These are phyloP conservation scores for Backusella mclennaniae DNA, from an alignment of 192 early-diverging fungal genomes.

Conservation along the genomic window DNA sequence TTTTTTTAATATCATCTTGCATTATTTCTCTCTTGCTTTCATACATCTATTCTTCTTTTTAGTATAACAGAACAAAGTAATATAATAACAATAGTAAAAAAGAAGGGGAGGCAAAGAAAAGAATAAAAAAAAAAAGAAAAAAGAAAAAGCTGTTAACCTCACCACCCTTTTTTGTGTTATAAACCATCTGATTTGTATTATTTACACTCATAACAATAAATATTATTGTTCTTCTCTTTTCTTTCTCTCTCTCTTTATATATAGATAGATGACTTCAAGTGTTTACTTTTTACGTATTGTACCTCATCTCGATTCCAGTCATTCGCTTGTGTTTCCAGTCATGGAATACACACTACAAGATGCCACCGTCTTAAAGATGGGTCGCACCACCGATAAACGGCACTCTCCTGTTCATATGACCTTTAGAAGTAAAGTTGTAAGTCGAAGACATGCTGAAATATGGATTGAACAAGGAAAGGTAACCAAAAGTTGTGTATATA, in stretches of 20 bases:
- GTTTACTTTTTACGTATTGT: slow-evolving; percentile 47
- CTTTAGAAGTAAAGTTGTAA: slow-evolving; percentile 84
- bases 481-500: neutral
- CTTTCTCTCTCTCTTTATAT: neutral
- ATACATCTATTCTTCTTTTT: no score
- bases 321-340: slow-evolving; percentile 56
- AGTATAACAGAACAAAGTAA: no score
- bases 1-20: no score
- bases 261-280: neutral
- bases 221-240: neutral
- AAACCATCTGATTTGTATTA: neutral
- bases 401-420: slow-evolving; percentile 58
- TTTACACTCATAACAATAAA: neutral
- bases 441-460: slow-evolving; percentile 83
- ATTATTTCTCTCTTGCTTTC: no score
- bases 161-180: neutral
- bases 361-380: slow-evolving; percentile 35
- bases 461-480: slow-evolving; percentile 61
- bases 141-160: neutral
- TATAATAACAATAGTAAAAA: neutral
- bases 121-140: neutral
- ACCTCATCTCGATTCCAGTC: slow-evolving; percentile 51
- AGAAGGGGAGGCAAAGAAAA: no score
- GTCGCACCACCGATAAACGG: slow-evolving; percentile 34
- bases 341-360: slow-evolving; percentile 45